A percentile compares a stretch with the other conserved stretches of the same genome.
Conservation (phyloP, 495 filamentous ascomycete genomes). For the Cercophora scortea region DNA sequence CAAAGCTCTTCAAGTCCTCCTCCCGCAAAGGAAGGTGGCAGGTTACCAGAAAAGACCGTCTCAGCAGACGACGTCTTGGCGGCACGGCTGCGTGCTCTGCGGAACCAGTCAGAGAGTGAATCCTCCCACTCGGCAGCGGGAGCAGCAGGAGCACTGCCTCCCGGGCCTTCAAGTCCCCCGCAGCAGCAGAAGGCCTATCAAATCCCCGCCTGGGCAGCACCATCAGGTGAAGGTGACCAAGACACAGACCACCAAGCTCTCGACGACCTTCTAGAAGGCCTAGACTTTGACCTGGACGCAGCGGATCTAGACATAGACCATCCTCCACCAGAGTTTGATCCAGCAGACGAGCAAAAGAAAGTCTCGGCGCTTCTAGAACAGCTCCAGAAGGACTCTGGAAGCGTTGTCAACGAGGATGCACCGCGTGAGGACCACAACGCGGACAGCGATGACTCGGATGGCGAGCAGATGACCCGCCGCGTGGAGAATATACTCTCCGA, state of each 20-base stretch:
- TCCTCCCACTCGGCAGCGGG: not conserved
- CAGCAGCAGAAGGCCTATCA: not conserved
- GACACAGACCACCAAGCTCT: slow-evolving; percentile 23
- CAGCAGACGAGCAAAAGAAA: slow-evolving; percentile 16
- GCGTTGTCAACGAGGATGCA: not conserved
- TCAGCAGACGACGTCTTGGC: slow-evolving; percentile 37
- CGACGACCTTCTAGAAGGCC: slow-evolving; percentile 29
- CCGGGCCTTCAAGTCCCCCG: not conserved
- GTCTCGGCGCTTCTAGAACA: slow-evolving; percentile 21
- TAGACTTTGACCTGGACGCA: slow-evolving; percentile 14
- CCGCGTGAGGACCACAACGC: not conserved
- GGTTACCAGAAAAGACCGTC: not conserved
- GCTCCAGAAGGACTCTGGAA: not conserved
- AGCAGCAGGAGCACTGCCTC: not conserved
- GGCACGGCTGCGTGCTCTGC: slow-evolving; percentile 34
- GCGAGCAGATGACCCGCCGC: slow-evolving; percentile 27
- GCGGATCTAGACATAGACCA: not conserved
- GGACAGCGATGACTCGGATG: slow-evolving; percentile 29
- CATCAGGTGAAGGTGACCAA: not conserved
- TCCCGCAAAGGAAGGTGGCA: too few species aligned
- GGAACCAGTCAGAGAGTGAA: slow-evolving; percentile 14
- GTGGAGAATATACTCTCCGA: slow-evolving; percentile 28
- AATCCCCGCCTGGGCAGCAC: not conserved
- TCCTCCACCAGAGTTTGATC: not conserved
- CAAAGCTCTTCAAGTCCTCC: too few species aligned